phyloP scores from a whole-genome alignment of 2,329 filamentous ascomycete genomes.

The Fusarium bulbicola region DNA sequence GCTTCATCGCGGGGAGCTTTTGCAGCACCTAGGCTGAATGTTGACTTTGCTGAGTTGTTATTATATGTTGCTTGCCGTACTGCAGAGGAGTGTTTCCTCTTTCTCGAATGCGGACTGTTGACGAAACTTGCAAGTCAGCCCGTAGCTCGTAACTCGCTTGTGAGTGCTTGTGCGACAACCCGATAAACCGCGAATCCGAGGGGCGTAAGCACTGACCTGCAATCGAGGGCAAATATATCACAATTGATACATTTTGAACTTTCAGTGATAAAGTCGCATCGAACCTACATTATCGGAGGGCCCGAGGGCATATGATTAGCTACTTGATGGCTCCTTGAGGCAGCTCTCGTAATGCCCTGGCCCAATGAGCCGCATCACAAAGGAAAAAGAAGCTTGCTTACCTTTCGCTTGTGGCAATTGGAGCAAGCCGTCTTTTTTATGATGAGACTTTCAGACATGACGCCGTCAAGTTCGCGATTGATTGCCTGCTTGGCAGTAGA shows the following conservation, averaged over 20 bases:
- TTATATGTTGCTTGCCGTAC: too few species aligned
- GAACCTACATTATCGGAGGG: too few species aligned
- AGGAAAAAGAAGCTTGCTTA: neutral
- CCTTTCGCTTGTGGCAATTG: neutral
- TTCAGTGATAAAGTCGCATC: too few species aligned
- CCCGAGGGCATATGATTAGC: too few species aligned
- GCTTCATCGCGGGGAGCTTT: too few species aligned
- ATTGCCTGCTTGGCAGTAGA: neutral
- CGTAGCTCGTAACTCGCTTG: neutral
- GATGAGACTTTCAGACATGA: neutral
- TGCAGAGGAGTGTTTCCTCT: too few species aligned
- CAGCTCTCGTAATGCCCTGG: neutral
- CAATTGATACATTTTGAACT: too few species aligned
- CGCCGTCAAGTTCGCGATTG: neutral
- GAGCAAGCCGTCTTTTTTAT: neutral
- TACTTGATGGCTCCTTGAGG: neutral
- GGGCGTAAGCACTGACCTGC: neutral
- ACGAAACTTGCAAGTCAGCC: too few species aligned
- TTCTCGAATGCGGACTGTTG: too few species aligned
- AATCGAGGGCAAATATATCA: too few species aligned
- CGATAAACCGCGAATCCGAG: neutral
- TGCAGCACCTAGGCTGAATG: too few species aligned
- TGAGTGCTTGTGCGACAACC: neutral
- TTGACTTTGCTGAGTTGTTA: too few species aligned
- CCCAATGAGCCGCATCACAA: neutral